Evolutionary conservation across 495 filamentous ascomycete genomes (phyloP).

Genomic region (Penicillium samsonianum): DNA sequence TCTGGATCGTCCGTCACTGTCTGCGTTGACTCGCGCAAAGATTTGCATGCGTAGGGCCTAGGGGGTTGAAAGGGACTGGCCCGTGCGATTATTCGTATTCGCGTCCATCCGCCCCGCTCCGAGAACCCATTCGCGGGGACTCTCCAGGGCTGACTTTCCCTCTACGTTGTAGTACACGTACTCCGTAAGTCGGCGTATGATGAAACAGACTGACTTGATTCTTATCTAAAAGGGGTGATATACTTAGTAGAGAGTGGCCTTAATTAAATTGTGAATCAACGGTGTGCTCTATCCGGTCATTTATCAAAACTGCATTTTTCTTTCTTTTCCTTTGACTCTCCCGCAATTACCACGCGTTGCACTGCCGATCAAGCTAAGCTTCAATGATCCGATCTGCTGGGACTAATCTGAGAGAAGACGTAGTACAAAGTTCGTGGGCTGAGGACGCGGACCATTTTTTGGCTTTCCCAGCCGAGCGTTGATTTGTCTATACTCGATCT

Average conservation of each 20-base stretch:
- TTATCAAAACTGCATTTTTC: too few relatives aligned
- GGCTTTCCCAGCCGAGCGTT: conserved; percentile 25
- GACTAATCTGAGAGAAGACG: conserved; percentile 3
- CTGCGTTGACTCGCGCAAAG: neutral
- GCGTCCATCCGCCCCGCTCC: conserved; percentile 31
- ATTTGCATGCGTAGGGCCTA: conserved; percentile 2
- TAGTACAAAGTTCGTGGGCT: conserved; percentile 5
- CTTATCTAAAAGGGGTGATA: neutral
- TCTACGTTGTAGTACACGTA: conserved; percentile 6
- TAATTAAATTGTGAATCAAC: neutral
- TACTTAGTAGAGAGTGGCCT: neutral
- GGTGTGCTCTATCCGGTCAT: neutral
- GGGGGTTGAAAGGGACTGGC: conserved; percentile 1
- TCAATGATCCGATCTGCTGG: conserved; percentile 22
- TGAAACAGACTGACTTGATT: neutral
- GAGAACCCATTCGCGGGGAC: conserved; percentile 18
- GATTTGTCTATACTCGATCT: conserved; percentile 20
- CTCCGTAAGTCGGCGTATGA: neutral
- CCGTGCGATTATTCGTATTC: conserved; percentile 30
- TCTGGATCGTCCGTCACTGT: neutral
- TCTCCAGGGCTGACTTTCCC: conserved; percentile 16
- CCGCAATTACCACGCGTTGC: neutral
- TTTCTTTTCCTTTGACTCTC: neutral
- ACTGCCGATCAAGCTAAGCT: conserved; percentile 28
- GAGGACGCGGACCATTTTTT: conserved; percentile 11